Evolutionary conservation across 2,329 filamentous ascomycete genomes (phyloP), one percentile per base, ranked within the genome.

Genomic region (Davidsoniella australis): DNA sequence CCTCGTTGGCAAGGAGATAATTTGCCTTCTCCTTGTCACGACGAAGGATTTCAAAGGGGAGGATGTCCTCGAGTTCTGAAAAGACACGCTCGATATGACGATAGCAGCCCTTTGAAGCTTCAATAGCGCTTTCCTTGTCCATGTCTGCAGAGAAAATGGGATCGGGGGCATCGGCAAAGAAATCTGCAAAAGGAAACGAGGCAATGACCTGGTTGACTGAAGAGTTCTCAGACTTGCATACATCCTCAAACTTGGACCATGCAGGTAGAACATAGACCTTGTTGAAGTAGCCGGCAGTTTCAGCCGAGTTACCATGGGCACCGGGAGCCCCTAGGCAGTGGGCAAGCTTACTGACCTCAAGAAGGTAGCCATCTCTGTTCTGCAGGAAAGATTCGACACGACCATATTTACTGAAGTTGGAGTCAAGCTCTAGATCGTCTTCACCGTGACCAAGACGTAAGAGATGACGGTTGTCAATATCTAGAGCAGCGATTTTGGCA

Each of bases 211-310:
- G 73, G 20, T 77, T 69, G 9, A 68, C 64, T 3, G 73, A 75
- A 12, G 69, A 66, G 18, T 75, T 72, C 20, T 75, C 70, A 2
- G 71, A 68, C 40, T 74, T 72, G 20, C 75, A 67, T 44, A 70
- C 38, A 39, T 63, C 66, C 48, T 85, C 79, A 62, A 93, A 98
- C 60, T 82, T 85, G 46, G 76, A 76, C 91, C 91, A 98, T 10
- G 82, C 76, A 29, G 91, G 89, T 62, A 83, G 74, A 40, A 98
- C 73, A 60, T 94, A 95, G 54, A 95, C 88, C 42, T 80, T 79
- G 62, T 94, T 85, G 69, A 98, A 98, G 65, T 98, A 96, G 24
- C 86, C 87, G 36, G 91, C 91, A 2, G 89, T 98, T 69, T 98
- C 91, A 49, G 91, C 93, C 24, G 89, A 94, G 64, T 83, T 93